Evolutionary conservation across 2,329 filamentous ascomycete genomes (phyloP).

Genomic region (Torrubiella hemipterigena): DNA sequence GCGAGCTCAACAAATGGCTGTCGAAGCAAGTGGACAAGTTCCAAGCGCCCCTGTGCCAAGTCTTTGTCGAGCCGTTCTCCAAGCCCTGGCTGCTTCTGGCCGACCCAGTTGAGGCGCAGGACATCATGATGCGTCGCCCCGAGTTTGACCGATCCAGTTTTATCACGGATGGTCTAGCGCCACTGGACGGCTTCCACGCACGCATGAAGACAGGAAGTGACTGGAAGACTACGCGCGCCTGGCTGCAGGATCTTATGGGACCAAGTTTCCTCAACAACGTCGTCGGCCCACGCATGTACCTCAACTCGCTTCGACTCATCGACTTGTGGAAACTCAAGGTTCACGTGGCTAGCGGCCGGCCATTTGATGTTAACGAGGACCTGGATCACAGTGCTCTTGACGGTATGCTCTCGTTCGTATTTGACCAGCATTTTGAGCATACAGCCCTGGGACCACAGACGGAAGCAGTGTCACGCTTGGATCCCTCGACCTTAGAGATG

Average conservation of each 20-base stretch:
- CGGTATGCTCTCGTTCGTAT: constrained; percentile 17
- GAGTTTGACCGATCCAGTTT: constrained; percentile 31
- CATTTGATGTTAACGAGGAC: constrained; percentile 15
- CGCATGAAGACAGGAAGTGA: constrained; percentile 15
- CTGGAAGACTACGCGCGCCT: constrained; percentile 20
- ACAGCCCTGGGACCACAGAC: constrained; percentile 13
- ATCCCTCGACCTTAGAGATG: too few species aligned
- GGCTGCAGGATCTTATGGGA: constrained; percentile 26
- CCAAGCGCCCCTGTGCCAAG: constrained; percentile 32
- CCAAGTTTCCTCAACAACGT: constrained; percentile 21
- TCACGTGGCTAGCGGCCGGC: constrained; percentile 13
- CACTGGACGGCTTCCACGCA: constrained; percentile 22
- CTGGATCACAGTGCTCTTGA: constrained; percentile 22
- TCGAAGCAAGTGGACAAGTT: too few species aligned
- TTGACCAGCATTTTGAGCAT: constrained; percentile 15
- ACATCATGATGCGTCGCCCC: constrained; percentile 29
- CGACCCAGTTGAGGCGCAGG: constrained; percentile 27
- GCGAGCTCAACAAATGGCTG: too few species aligned
- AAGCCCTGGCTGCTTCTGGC: constrained; percentile 30
- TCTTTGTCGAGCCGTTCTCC: constrained; percentile 29
- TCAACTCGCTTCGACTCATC: constrained; percentile 17
- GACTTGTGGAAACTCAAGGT: constrained; percentile 22
- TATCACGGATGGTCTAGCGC: constrained; percentile 19
- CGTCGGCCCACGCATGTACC: constrained; percentile 20
- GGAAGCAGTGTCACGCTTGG: too few species aligned